Evolutionary conservation across 2,329 filamentous ascomycete species (phyloP).

Genomic region (Lecanicillium sp.): DNA sequence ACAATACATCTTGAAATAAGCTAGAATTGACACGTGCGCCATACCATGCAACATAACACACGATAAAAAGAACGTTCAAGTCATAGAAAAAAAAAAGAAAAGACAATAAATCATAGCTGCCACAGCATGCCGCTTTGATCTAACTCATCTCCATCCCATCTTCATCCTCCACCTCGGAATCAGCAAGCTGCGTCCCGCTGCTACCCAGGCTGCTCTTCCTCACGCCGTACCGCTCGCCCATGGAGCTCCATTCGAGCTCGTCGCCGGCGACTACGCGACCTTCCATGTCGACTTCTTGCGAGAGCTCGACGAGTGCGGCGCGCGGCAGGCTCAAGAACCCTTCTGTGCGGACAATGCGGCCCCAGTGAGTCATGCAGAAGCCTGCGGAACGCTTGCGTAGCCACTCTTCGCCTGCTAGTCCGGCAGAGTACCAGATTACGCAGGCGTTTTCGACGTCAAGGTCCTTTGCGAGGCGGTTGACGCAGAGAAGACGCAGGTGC

Average conservation of each 20-base stretch:
- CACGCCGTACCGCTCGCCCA: slow-evolving; percentile 37
- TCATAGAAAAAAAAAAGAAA: too few relatives aligned
- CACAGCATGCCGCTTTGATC: slow-evolving; percentile 7
- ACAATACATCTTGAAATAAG: too few relatives aligned
- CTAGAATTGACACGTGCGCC: too few relatives aligned
- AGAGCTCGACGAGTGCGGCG: slow-evolving; percentile 77
- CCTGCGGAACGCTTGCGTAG: slow-evolving; percentile 77
- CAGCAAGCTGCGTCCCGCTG: slow-evolving; percentile 37
- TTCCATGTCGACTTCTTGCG: slow-evolving; percentile 87
- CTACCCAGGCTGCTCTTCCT: slow-evolving; percentile 55
- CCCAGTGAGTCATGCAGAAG: slow-evolving; percentile 93
- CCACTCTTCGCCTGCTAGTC: slow-evolving; percentile 87
- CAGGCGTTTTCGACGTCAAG: slow-evolving; percentile 92
- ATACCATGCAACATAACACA: too few relatives aligned
- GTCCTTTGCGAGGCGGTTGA: slow-evolving; percentile 82
- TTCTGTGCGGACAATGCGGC: slow-evolving; percentile 79
- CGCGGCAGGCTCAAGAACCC: slow-evolving; percentile 78
- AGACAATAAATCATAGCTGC: too few relatives aligned
- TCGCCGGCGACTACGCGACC: slow-evolving; percentile 86
- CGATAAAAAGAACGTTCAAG: too few relatives aligned
- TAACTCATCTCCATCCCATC: slow-evolving; percentile 53
- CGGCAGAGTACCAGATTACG: slow-evolving; percentile 91
- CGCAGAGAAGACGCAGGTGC: slow-evolving; percentile 80
- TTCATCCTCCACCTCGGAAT: slow-evolving; percentile 51
- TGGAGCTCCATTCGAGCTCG: slow-evolving; percentile 56